phyloP scores from a whole-genome alignment of 768 basidiomycete species.

The Pleurotus eryngii region DNA sequence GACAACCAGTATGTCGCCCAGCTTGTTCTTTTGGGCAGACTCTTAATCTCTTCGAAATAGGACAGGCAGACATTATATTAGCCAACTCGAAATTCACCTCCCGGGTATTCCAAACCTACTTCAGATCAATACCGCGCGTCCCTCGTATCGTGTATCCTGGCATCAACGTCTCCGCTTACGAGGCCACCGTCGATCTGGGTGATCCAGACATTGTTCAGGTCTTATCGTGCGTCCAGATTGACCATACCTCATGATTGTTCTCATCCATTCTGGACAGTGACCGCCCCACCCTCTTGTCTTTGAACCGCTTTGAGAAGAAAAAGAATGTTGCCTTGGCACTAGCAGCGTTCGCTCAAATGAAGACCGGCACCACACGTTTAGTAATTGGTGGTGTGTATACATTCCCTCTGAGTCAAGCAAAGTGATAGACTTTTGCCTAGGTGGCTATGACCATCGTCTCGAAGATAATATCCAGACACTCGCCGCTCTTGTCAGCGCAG shows the following conservation, averaged over 20 bases:
- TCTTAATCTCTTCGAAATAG: constrained; percentile 33
- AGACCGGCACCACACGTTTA: constrained; percentile 4
- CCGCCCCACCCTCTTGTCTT: constrained; percentile 74
- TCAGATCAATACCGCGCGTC: constrained; percentile 57
- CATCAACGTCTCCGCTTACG: constrained; percentile 80
- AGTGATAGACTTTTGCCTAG: constrained; percentile 29
- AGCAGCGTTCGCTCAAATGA: constrained; percentile 64
- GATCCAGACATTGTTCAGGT: constrained; percentile 54
- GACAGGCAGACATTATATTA: constrained; percentile 85
- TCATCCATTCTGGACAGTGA: constrained; percentile 32
- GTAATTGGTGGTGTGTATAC: no score
- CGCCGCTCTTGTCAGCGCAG: constrained; percentile 54
- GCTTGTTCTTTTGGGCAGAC: not conserved
- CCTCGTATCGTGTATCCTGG: constrained; percentile 94
- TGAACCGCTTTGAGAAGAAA: constrained; percentile 96
- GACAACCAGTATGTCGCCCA: constrained; percentile 68
- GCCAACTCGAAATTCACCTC: constrained; percentile 91
- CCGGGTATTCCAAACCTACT: constrained; percentile 73
- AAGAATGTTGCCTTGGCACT: constrained; percentile 88
- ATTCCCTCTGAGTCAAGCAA: no score
- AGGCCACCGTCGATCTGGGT: constrained; percentile 34
- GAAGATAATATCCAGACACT: constrained; percentile 81
- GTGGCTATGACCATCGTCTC: constrained; percentile 87
- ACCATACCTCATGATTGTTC: no score
- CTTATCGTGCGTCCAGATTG: constrained; percentile 49